phyloP scores from a whole-genome alignment of 345 rosid species.

The Murraya paniculata region DNA sequence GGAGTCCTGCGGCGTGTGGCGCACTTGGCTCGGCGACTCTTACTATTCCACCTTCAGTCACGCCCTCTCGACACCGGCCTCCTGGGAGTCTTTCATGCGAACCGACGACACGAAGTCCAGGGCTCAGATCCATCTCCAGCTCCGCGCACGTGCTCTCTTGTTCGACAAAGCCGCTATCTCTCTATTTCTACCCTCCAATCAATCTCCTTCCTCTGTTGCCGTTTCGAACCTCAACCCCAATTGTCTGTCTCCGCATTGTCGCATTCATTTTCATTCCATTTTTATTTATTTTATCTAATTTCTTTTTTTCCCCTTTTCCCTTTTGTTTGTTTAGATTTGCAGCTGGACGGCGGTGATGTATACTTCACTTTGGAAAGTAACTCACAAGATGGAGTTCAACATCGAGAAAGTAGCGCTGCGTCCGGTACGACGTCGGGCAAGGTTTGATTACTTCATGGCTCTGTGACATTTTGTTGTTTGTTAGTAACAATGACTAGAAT shows the following conservation, averaged over 20 bases:
- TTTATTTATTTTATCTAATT: not conserved
- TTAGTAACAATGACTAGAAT: not conserved
- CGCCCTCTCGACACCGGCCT: slow-evolving; percentile 60
- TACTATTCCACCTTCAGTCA: slow-evolving; percentile 47
- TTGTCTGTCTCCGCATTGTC: slow-evolving; percentile 37
- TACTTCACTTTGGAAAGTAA: slow-evolving; percentile 65
- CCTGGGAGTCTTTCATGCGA: slow-evolving; percentile 85
- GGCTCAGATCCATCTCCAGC: slow-evolving; percentile 85
- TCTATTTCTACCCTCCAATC: slow-evolving; percentile 57
- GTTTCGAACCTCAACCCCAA: slow-evolving; percentile 66
- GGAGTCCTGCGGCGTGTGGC: slow-evolving; percentile 72
- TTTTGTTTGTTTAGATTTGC: slow-evolving; percentile 49
- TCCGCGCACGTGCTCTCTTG: slow-evolving; percentile 84
- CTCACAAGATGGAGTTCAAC: slow-evolving; percentile 45
- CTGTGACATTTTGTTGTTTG: not conserved
- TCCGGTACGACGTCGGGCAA: slow-evolving; percentile 36
- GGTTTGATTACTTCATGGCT: slow-evolving; percentile 33
- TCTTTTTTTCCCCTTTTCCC: not conserved
- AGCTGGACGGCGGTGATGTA: slow-evolving; percentile 81
- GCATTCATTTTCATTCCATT: not conserved
- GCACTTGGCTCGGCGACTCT: slow-evolving; percentile 83
- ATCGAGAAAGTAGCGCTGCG: slow-evolving; percentile 41
- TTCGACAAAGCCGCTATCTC: slow-evolving; percentile 77
- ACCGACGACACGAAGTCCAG: slow-evolving; percentile 66
- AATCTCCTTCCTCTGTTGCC: slow-evolving; percentile 32